These are phyloP conservation scores for Trichosporon sp. DNA, from an alignment of 1,284 basidiomycete species.

Conservation along the genomic window DNA sequence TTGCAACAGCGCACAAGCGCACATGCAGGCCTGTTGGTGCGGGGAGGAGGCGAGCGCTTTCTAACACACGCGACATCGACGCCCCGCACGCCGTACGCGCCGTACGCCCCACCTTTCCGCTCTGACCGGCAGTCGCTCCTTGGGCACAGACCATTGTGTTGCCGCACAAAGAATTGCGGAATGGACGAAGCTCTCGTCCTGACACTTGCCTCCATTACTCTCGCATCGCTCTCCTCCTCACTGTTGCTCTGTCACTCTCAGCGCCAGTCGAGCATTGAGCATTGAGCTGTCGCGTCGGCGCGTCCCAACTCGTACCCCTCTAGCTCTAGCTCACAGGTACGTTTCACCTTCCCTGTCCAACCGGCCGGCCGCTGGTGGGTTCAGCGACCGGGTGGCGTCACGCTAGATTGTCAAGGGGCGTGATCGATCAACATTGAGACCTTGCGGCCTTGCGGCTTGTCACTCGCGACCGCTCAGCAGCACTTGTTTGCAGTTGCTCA, in stretches of 20 bases:
- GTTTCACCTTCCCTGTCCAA: neutral
- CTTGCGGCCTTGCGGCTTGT: neutral
- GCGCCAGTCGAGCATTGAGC: neutral
- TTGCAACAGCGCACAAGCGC: neutral
- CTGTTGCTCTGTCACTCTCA: neutral
- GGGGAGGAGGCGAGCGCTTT: neutral
- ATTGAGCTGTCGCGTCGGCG: neutral
- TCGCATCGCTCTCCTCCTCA: neutral
- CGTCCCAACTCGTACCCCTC: neutral
- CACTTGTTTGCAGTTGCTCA: neutral
- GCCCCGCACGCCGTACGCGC: neutral
- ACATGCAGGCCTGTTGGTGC: neutral
- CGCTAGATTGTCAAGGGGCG: neutral
- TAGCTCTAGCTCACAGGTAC: neutral
- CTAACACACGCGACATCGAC: neutral
- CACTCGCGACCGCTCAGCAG: neutral
- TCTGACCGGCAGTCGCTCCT: slow-evolving; percentile 3
- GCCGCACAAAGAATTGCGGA: neutral
- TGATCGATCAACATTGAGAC: slow-evolving; percentile 2
- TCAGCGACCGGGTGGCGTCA: neutral
- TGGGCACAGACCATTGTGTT: slow-evolving; percentile 1
- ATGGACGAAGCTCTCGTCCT: neutral
- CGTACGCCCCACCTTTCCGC: neutral
- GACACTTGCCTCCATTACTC: neutral
- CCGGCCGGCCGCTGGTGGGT: neutral